Conservation (phyloP, 345 rosid genomes). For the Lumnitzera littorea region DNA sequence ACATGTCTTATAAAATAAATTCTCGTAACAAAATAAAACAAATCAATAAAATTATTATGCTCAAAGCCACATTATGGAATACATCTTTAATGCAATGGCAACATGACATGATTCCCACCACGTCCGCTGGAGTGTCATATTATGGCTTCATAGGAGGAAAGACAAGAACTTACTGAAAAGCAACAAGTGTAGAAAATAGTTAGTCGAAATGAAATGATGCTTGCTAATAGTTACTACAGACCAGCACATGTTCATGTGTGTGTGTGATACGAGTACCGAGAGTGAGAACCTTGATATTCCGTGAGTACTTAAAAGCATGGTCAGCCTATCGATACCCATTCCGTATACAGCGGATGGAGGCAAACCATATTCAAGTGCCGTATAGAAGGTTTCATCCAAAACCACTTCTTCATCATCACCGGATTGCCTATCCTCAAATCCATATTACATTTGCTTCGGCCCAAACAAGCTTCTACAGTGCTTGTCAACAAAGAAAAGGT, state of each 20-base stretch:
- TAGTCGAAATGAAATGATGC: too few species aligned
- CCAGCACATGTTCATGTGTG: not conserved
- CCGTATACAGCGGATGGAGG: constrained; percentile 99
- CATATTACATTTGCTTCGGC: not conserved
- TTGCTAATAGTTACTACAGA: not conserved
- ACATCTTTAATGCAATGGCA: too few species aligned
- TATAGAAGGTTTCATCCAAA: constrained; percentile 84
- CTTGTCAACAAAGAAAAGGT: not conserved
- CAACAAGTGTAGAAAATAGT: constrained; percentile 3
- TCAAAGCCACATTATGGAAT: too few species aligned
- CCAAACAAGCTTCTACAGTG: not conserved
- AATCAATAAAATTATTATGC: too few species aligned
- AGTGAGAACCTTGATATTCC: constrained; percentile 72
- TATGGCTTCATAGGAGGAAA: constrained; percentile 99
- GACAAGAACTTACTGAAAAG: constrained; percentile 76
- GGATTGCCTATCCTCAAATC: constrained; percentile 66
- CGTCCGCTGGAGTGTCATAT: constrained; percentile 45
- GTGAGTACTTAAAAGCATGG: constrained; percentile 88
- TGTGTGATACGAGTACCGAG: constrained; percentile 1
- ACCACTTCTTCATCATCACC: constrained; percentile 99
- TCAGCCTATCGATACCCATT: constrained; percentile 74
- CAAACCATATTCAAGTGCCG: constrained; percentile 79
- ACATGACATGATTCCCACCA: too few species aligned
- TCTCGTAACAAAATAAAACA: too few species aligned
- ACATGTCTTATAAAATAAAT: too few species aligned